Base-by-base conservation (phyloP, 495 filamentous ascomycete species). In the Aspergillus affinis region DNA sequence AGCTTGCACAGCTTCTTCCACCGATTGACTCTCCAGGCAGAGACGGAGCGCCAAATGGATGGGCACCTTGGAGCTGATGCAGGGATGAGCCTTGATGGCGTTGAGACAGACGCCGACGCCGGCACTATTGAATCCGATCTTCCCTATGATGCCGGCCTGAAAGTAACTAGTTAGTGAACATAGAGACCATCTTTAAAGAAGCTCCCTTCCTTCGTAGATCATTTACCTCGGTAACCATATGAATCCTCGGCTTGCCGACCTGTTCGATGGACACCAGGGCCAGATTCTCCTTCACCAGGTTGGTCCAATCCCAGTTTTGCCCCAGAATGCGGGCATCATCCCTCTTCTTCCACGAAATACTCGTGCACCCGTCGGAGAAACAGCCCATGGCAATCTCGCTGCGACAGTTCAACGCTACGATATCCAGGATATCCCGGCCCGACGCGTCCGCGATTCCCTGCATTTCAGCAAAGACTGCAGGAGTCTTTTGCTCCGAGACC, bases 251-350 rank as follows among this genome's bases (percentile, higher is more conserved):
- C 59, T 79, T 82, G 15, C 65, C 70, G 10, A 54, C 4, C 59
- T 75, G 78, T 30, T 75, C 77, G 65, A 89, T 82, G 12, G 77
- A 76, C 19, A 87, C 71, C 55, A 81, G 75, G 13, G 81, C 79
- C 13, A 84, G 69, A 55, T 88, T 88, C 51, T 78, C 73, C 30
- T 78, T 77, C 57, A 81, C 72, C n/a, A 59, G 57, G 6, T 58
- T 51, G 49, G 73, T 72, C 80, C 83, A 85, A 50, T 90, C 88
- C 88, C 88, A 90, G 51, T 89, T 90, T 75, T 90, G 88, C 4
- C 76, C 79, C 18, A 88, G 69, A 19, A 82, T 78, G 17, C 73
- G 72, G 1, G 60, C 59, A 12, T 69, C 60, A n/a, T 70, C 63
- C 27, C 58, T 57, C 10, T 66, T 78, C 60, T 75, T 74, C 82